Base-by-base conservation (phyloP, 305 asterid genomes). In the Fraxinus floribunda region DNA sequence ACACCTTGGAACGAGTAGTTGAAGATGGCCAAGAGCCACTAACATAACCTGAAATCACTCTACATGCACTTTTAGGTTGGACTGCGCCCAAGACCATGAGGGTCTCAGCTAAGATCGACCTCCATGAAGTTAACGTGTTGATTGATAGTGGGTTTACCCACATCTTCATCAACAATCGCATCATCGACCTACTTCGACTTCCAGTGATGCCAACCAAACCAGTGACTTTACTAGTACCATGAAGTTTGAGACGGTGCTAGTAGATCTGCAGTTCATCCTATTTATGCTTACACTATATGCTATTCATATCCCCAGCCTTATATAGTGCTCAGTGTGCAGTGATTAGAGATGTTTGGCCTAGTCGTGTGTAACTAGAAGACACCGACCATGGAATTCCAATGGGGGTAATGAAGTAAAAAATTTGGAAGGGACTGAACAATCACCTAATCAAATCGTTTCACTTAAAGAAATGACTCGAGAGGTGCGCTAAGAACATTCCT, bases 91-190 rank as follows among this genome's bases (percentile, higher is more conserved):
- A 57, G 11, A 52, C 80, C 3, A 39, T 36, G 29, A 24, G 76
- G 15, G 16, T 38, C 1, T 2, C 0, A 1, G 66, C 39, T 3
- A 66, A 20, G 34, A 30, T 79, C 9, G 22, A 7, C 0, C 26
- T 35, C 13, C 2, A 79, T 0, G 9, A 79, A 2, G 3, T 64
- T 8, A 2, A 36, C 1, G 20, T 39, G 20, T 35, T n/a, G 39
- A 77, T 79, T 18, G 76, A 79, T 18, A 64, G n/a, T n/a, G n/a
- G n/a, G n/a, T n/a, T n/a, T n/a, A 64, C 82, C 4, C 76, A 64
- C 6, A 79, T 64, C 26, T 79, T 79, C 26, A 79, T 79, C 11
- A 62, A 11, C 13, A 38, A 64, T 0, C 0, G 30, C 7, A 3
- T 49, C 3, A 49, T 71, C 15, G 26, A 29, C 32, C 1, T 10